Conservation (phyloP, 352 stramenopile species). For the Albugo laibachii region DNA sequence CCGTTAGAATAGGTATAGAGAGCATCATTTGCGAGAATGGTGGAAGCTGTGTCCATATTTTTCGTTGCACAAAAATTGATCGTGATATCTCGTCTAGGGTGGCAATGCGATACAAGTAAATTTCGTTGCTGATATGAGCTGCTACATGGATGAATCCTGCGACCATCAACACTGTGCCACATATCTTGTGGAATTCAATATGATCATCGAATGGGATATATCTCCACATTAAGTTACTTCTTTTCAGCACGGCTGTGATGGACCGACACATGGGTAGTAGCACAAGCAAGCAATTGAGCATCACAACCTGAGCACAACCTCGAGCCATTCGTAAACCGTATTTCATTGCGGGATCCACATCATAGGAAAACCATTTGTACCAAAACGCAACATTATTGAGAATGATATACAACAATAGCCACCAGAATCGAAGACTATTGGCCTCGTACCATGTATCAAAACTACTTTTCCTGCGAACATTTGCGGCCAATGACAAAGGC, state of each 20-base stretch:
- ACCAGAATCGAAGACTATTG: conserved; percentile 61
- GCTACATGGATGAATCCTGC: conserved; percentile 27
- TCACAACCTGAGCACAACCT: conserved; percentile 41
- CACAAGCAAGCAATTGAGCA: conserved; percentile 57
- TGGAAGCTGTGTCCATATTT: conserved; percentile 28
- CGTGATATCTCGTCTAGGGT: conserved; percentile 17
- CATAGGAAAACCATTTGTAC: conserved; percentile 48
- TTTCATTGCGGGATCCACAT: conserved; percentile 35
- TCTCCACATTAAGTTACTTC: conserved; percentile 25
- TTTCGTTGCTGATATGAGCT: conserved; percentile 28
- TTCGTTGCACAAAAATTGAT: conserved; percentile 19
- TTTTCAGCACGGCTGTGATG: conserved; percentile 31
- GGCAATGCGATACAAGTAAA: conserved; percentile 20
- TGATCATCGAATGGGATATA: conserved; percentile 38
- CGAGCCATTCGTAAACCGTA: conserved; percentile 37
- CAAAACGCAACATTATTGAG: conserved; percentile 52
- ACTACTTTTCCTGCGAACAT: conserved; percentile 23
- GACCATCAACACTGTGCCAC: conserved; percentile 47
- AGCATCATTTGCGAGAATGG: conserved; percentile 19
- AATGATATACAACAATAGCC: conserved; percentile 47
- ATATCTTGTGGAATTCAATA: conserved; percentile 60
- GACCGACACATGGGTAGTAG: conserved; percentile 55
- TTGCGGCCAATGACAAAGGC: conserved; percentile 9
- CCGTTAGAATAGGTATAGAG: conserved; percentile 35
- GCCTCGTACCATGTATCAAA: conserved; percentile 44